A percentile compares a stretch with the other conserved stretches of the same genome.
These are phyloP conservation scores for Globisporangium viniferum DNA, from an alignment of 352 stramenopile species.

Conservation along the genomic window DNA sequence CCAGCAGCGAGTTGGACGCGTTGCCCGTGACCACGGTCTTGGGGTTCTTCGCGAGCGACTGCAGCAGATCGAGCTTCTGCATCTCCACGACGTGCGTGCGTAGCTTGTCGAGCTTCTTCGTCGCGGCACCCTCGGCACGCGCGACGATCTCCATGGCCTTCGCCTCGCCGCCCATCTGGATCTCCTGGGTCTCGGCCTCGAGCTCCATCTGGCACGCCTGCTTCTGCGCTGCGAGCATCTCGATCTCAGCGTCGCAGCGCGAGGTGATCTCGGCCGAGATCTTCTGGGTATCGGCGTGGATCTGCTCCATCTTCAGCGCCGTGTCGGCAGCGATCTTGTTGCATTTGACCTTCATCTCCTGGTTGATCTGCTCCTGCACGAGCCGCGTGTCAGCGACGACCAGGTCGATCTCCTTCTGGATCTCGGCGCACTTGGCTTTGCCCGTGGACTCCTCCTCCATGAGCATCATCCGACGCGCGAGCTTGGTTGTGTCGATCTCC, in stretches of 20 bases:
- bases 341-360: slow-evolving; percentile 46
- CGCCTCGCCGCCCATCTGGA: slow-evolving; percentile 36
- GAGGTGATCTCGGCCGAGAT: slow-evolving; percentile 41
- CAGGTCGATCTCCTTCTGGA: slow-evolving; percentile 56
- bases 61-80: too few species aligned
- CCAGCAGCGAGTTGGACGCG: too few species aligned
- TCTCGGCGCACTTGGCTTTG: slow-evolving; percentile 49
- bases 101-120: slow-evolving; percentile 39
- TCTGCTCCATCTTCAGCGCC: slow-evolving; percentile 37
- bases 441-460: slow-evolving; percentile 65
- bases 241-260: slow-evolving; percentile 41
- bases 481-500: slow-evolving; percentile 52
- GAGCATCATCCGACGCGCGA: slow-evolving; percentile 46
- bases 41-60: too few species aligned
- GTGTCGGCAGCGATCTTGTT: slow-evolving; percentile 45
- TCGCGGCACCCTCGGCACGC: slow-evolving; percentile 32
- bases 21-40: too few species aligned
- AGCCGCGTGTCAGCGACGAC: slow-evolving; percentile 48
- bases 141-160: slow-evolving; percentile 47
- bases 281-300: slow-evolving; percentile 42
- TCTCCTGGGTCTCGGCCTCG: slow-evolving; percentile 11
- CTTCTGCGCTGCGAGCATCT: slow-evolving; percentile 38
- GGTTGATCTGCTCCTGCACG: slow-evolving; percentile 46
- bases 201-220: slow-evolving; percentile 32
- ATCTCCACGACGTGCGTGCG: slow-evolving; percentile 18